Evolutionary conservation across 1,139 yeast genomes (phyloP), one percentile per base, ranked within the genome.

Genomic region (Yamadazyma blattariae): DNA sequence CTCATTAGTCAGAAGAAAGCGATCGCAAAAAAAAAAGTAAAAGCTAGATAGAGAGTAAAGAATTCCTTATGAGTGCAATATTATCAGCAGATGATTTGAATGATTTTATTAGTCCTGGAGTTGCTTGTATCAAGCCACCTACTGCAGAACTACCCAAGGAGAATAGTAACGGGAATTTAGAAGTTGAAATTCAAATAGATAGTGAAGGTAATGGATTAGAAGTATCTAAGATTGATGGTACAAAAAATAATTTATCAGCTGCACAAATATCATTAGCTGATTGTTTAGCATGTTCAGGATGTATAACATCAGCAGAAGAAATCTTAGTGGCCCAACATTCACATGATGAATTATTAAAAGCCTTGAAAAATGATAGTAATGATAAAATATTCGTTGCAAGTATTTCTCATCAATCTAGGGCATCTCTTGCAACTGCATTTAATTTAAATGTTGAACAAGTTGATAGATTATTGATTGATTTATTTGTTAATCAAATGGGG

Each of bases 201-300:
- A 59, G 60, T n/a, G 69, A 75, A 32, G 95, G 92, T 2, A 69
- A 71, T 26, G 85, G 89, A 11, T 56, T 81, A 6, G 95, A 87
- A 50, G 85, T 85, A 5, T 74, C 82, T 4, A 59, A 61, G 42
- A 67, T 71, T 31, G 86, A 82, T 43, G 82, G 81, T 7, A 61
- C 66, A 15, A 62, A 69, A 12, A 51, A 57, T 17, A 67, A 67
- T 29, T 67, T 89, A 7, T 74, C 82, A 25, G 83, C 90, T 31
- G 98, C 97, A 0, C 92, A 86, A 48, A 92, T 92, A 34, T 84
- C 95, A 2, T 62, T 92, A 30, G 81, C 90, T 8, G 99, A 92
- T 64, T 92, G 99, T 59, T 67, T 92, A 35, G 98, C 98, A 0
- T 92, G 99, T 53, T 82, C 95, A 3, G 99, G 99, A 2, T 92